Evolutionary conservation across 441 rosid species (phyloP).

Genomic region (Capsella rubella): DNA sequence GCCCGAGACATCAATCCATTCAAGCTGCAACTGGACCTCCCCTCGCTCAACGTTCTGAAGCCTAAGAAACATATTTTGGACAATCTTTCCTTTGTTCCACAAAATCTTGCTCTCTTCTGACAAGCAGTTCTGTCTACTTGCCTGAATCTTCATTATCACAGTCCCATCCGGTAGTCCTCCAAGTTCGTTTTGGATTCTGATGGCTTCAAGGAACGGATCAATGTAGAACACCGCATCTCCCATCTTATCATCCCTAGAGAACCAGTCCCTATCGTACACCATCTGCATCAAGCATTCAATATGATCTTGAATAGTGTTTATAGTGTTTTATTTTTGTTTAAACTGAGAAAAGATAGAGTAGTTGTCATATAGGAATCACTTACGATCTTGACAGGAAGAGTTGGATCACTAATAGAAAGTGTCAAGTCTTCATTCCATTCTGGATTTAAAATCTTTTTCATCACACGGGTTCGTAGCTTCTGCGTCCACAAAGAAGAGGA

Average conservation of each 20-base stretch:
- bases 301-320: background rate
- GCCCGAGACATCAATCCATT: slow-evolving; percentile 60
- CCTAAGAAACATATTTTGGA: slow-evolving; percentile 58
- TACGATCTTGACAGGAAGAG: slow-evolving; percentile 58
- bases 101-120: slow-evolving; percentile 62
- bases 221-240: slow-evolving; percentile 66
- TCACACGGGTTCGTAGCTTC: slow-evolving; percentile 65
- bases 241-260: slow-evolving; percentile 67
- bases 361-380: slow-evolving; percentile 32
- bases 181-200: slow-evolving; percentile 42
- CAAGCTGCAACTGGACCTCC: slow-evolving; percentile 56
- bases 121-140: slow-evolving; percentile 57
- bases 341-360: background rate
- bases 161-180: slow-evolving; percentile 52
- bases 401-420: slow-evolving; percentile 55
- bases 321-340: background rate
- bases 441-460: slow-evolving; percentile 58
- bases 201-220: slow-evolving; percentile 47
- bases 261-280: slow-evolving; percentile 59
- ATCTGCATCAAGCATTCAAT: slow-evolving; percentile 39
- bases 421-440: slow-evolving; percentile 76
- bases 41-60: slow-evolving; percentile 57
- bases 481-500: slow-evolving; percentile 31
- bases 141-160: slow-evolving; percentile 50
- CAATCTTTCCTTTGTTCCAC: slow-evolving; percentile 53